A percentile compares a stretch with the other conserved stretches of the same genome.
phyloP scores from a whole-genome alignment of 306 rosid genomes.

The Mimosa bimucronata region DNA sequence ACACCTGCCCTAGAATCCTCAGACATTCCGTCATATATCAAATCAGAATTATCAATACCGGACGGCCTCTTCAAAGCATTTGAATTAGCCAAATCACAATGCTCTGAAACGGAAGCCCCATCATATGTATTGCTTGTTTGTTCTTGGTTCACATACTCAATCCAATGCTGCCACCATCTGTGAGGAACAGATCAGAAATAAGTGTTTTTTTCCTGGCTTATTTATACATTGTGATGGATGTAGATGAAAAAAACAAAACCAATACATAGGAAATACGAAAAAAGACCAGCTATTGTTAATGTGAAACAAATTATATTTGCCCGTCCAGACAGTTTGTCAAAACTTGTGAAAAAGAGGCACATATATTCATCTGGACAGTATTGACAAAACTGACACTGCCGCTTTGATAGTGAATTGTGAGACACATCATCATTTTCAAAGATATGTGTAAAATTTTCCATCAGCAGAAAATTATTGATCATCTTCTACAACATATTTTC shows the following conservation, averaged over 20 bases:
- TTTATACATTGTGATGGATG: slow-evolving; percentile 13
- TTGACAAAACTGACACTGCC: background rate
- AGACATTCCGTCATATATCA: slow-evolving; percentile 65
- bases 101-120: slow-evolving; percentile 68
- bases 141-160: slow-evolving; percentile 94
- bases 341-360: background rate
- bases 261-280: slow-evolving; percentile 16
- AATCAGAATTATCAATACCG: slow-evolving; percentile 85
- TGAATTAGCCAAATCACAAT: slow-evolving; percentile 65
- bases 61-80: slow-evolving; percentile 70
- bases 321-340: slow-evolving; percentile 15
- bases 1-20: slow-evolving; percentile 60
- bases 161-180: slow-evolving; percentile 99
- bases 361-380: background rate
- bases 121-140: slow-evolving; percentile 69
- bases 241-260: slow-evolving; percentile 33
- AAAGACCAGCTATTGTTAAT: slow-evolving; percentile 5
- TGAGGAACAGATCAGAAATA: slow-evolving; percentile 34
- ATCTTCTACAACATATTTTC: slow-evolving; percentile 4
- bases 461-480: slow-evolving; percentile 21
- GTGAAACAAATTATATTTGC: background rate
- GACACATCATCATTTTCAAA: background rate
- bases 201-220: slow-evolving; percentile 8
- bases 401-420: background rate
- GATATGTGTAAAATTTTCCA: background rate